Evolutionary conservation across 2,329 filamentous ascomycete species (phyloP).

Genomic region (Pseudomassariella vexata): DNA sequence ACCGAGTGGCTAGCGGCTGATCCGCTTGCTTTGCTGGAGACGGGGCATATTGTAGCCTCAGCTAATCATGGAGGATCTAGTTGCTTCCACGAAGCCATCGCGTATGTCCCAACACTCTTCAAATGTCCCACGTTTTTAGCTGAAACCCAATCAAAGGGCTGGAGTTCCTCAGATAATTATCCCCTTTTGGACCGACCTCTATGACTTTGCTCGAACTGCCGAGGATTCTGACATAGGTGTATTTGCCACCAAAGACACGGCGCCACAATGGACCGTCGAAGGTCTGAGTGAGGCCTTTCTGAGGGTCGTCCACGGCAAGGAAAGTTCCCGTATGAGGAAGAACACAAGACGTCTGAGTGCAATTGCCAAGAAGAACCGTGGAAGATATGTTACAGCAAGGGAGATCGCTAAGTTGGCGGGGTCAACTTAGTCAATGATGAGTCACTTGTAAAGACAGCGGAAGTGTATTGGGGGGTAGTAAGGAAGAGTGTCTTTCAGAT

Average conservation of each 20-base stretch:
- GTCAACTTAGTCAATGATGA: no score
- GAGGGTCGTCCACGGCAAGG: neutral
- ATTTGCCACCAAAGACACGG: constrained; percentile 2
- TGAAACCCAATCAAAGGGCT: neutral
- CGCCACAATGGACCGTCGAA: constrained; percentile 19
- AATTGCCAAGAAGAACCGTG: neutral
- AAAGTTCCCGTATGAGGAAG: neutral
- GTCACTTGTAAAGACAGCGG: no score
- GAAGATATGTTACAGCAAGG: constrained; percentile 3
- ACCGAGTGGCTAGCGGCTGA: constrained; percentile 5
- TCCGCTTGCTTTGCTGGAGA: constrained; percentile 2
- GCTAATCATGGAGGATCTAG: constrained; percentile 8
- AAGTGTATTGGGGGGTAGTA: no score
- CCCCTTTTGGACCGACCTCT: constrained; percentile 6
- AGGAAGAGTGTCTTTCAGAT: no score
- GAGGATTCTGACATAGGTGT: constrained; percentile 6
- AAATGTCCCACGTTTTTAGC: no score
- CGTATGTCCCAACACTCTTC: neutral
- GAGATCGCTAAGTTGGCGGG: constrained; percentile 4
- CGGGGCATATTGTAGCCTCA: constrained; percentile 4
- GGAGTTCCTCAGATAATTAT: constrained; percentile 6
- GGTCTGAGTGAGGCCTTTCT: constrained; percentile 17
- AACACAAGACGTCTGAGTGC: neutral
- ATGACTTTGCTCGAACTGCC: constrained; percentile 8
- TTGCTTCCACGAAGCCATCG: constrained; percentile 7